Evolutionary conservation across 176 grass and related monocot genomes (phyloP).

Genomic region (Ensete ventricosum): DNA sequence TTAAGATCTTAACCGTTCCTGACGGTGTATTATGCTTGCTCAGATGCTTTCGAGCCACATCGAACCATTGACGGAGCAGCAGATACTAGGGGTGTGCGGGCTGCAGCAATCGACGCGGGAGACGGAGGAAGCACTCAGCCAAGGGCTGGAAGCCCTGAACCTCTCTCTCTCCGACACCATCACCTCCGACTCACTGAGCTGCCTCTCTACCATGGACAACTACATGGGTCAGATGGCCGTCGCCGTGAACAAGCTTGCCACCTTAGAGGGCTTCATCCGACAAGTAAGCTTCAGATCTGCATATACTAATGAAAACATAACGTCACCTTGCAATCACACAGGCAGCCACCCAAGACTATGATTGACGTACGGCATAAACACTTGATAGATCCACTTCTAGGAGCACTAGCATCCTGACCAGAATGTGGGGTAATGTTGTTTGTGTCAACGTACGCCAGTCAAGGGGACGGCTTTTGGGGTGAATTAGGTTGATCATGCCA

Average conservation of each 20-base stretch:
- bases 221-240: conserved; percentile 47
- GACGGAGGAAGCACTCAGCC: conserved; percentile 45
- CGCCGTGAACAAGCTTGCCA: conserved; percentile 44
- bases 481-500: no score
- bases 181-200: conserved; percentile 28
- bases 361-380: no score
- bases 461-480: no score
- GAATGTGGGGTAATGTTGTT: no score
- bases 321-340: no score
- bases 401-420: no score
- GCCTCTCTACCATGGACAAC: neutral
- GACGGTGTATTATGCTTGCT: neutral
- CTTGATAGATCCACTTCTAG: no score
- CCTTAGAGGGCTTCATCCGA: conserved; percentile 45
- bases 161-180: conserved; percentile 43
- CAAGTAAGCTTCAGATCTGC: conserved; percentile 28
- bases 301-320: no score
- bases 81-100: conserved; percentile 48
- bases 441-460: no score
- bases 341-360: no score
- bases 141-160: conserved; percentile 27
- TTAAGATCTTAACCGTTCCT: neutral
- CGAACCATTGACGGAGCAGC: conserved; percentile 41
- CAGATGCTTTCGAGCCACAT: conserved; percentile 32
- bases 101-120: conserved; percentile 54